A percentile compares a stretch with the other conserved stretches of the same genome.
Evolutionary conservation across 768 basidiomycete genomes (phyloP).

Genomic region (Roridomyces roridus): DNA sequence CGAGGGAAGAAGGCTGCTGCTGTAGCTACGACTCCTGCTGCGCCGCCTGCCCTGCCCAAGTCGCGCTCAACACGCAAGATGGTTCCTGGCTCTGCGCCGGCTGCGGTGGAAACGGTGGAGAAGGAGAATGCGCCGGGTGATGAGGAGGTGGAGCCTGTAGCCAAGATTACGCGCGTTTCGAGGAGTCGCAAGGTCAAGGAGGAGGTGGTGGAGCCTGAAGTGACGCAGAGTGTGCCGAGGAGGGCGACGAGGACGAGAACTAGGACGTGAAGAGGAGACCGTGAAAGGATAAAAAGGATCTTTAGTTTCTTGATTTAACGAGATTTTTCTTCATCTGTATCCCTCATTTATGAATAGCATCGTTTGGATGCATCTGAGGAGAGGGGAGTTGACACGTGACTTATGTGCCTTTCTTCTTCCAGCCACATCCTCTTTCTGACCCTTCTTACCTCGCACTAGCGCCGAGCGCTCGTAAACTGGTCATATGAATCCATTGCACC

Average conservation of each 20-base stretch:
- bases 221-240: conserved; percentile 31
- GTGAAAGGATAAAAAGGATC: too few relatives aligned
- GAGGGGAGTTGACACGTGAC: too few relatives aligned
- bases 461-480: too few relatives aligned
- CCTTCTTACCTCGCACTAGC: too few relatives aligned
- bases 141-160: conserved; percentile 31
- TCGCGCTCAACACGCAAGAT: conserved; percentile 25
- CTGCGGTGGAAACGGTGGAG: conserved; percentile 35
- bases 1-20: conserved; percentile 24
- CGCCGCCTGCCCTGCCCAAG: conserved; percentile 25
- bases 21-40: conserved; percentile 20
- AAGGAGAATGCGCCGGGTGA: conserved; percentile 50
- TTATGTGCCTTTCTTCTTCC: too few relatives aligned
- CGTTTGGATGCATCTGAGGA: too few relatives aligned
- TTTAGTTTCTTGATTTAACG: too few relatives aligned
- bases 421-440: too few relatives aligned
- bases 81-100: conserved; percentile 26
- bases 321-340: too few relatives aligned
- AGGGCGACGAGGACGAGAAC: conserved; percentile 39
- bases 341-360: too few relatives aligned
- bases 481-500: too few relatives aligned
- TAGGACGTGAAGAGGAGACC: conserved; percentile 32
- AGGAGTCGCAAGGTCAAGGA: conserved; percentile 37
- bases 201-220: conserved; percentile 25
- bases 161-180: conserved; percentile 41